These are phyloP conservation scores for Pterocarpus santalinus DNA, from an alignment of 306 rosid species.

Conservation along the genomic window DNA sequence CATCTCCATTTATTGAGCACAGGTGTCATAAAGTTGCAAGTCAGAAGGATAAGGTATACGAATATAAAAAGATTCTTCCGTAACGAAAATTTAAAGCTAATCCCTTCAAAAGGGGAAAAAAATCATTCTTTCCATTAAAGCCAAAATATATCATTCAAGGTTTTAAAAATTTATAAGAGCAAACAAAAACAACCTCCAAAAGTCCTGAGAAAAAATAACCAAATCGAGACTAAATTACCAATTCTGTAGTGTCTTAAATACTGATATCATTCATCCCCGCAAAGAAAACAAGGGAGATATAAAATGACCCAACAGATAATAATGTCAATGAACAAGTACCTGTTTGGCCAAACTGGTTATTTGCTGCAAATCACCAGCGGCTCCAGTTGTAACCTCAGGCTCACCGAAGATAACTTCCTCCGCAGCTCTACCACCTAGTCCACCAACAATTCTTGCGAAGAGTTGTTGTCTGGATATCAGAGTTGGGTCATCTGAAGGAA, in stretches of 20 bases:
- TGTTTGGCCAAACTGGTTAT: conserved; percentile 94
- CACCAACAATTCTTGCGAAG: conserved; percentile 98
- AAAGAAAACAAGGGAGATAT: no score
- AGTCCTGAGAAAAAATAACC: neutral
- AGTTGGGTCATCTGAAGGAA: conserved; percentile 95
- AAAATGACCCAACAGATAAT: neutral
- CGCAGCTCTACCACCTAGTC: conserved; percentile 98
- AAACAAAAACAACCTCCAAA: neutral
- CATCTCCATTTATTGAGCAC: conserved; percentile 69
- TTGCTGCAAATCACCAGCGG: conserved; percentile 97
- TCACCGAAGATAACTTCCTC: conserved; percentile 97
- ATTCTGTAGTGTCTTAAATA: neutral
- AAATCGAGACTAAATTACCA: neutral
- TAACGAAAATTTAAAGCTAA: neutral
- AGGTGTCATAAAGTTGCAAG: conserved; percentile 1
- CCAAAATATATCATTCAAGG: neutral
- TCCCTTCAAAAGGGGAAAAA: neutral
- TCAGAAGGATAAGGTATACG: neutral
- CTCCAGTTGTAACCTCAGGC: conserved; percentile 98
- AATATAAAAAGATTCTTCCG: neutral
- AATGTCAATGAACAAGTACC: conserved; percentile 54
- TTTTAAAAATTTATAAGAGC: neutral
- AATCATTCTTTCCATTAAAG: neutral
- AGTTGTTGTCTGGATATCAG: conserved; percentile 95
- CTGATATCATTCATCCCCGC: neutral